Evolutionary conservation across 148 eudicot species (phyloP), one percentile per base, ranked within the genome.

Genomic region (Amaranthus palmeri): DNA sequence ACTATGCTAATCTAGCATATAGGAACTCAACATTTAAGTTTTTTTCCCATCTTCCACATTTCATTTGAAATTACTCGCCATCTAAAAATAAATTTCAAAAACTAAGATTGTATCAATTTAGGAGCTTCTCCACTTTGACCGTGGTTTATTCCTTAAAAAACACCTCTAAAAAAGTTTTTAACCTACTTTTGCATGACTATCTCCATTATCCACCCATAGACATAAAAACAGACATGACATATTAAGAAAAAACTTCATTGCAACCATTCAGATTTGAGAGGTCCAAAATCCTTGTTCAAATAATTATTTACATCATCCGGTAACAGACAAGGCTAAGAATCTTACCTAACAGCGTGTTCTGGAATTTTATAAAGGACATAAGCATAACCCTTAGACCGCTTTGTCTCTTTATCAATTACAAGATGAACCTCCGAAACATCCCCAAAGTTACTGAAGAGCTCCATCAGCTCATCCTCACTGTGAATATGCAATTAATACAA

Each of bases 391-490:
- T 89, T 95, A 65, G 97, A 95, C 47, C 87, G 86, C 58, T 83
- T 89, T 67, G 96, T 95, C 52, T 85, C 99, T 83, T 85, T 95
- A 72, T 95, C 99, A 67, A 92, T 78, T 65, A 91, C 90, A 67
- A 95, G 84, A 85, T 92, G 99, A 64, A 85, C 91, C 81, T 92
- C 88, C 58, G 91, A 76, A 56, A 95, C 70, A 71, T 83, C 76
- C 36, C 97, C 99, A 64, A 68, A 83, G 74, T 82, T 79, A 72
- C 86, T 70, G 68, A 95, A 95, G 78, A 86, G 82, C 67, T 86
- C 96, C 51, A 83, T 83, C 50, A 95, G 80, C 66, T 95, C 97
- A 81, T 95, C 96, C 85, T 95, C 98, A 8, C 99, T 91, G 89
- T 61, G 18, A 68, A 71, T 73, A 44, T 8, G 51, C 45, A 74